These are phyloP conservation scores for Haplosporangium gracile DNA, from an alignment of 192 early-diverging fungal species.

Conservation along the genomic window DNA sequence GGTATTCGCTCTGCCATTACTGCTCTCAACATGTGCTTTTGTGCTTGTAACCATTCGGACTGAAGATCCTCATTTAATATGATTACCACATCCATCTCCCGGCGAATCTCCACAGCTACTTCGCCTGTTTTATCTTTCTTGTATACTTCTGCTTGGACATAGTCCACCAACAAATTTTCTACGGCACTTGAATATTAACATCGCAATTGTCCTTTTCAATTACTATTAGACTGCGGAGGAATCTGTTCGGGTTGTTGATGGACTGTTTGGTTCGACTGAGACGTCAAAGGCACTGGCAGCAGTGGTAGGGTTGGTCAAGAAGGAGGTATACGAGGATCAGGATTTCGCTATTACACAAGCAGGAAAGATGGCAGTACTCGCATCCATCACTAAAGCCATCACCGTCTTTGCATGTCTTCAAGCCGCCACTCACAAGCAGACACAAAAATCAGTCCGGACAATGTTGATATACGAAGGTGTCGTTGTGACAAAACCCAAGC, in stretches of 20 bases:
- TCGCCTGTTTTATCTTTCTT: neutral
- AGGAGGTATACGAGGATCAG: constrained; percentile 79
- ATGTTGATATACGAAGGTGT: constrained; percentile 73
- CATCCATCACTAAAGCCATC: constrained; percentile 84
- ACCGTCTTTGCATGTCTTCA: constrained; percentile 91
- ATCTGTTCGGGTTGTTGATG: constrained; percentile 92
- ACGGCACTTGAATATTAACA: neutral
- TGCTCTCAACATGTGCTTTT: constrained; percentile 12
- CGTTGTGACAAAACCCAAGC: constrained; percentile 60
- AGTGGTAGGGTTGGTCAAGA: constrained; percentile 82
- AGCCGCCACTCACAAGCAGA: constrained; percentile 78
- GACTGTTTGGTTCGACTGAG: constrained; percentile 95
- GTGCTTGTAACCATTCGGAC: constrained; percentile 3
- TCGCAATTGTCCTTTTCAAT: neutral
- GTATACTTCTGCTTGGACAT: constrained; percentile 11
- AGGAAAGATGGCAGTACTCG: constrained; percentile 76
- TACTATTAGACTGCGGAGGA: constrained; percentile 81
- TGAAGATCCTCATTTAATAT: neutral
- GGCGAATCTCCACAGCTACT: neutral
- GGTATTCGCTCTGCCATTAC: neutral
- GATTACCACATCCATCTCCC: neutral
- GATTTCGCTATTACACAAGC: constrained; percentile 72
- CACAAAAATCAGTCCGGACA: constrained; percentile 57
- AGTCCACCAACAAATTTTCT: neutral
- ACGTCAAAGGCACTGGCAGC: constrained; percentile 89